Evolutionary conservation across 2,329 filamentous ascomycete species (phyloP), one percentile per base, ranked within the genome.

Genomic region (Dactylellina sp.): DNA sequence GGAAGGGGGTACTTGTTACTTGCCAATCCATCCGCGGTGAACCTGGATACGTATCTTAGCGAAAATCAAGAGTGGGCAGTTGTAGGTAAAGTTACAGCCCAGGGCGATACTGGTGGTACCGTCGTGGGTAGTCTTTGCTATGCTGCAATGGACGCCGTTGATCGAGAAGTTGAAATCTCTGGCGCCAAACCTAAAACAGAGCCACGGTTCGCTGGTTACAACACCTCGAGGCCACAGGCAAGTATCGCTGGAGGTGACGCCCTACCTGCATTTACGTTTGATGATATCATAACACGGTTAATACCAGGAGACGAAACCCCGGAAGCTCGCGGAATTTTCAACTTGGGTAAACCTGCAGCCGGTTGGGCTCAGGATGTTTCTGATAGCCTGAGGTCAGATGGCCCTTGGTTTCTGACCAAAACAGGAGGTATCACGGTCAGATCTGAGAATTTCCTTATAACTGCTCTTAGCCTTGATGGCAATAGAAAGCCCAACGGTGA

Each of bases 61-160:
- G 53, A 50, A 25, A 39, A 42, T n/a, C 20, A 25, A 37, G 25
- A 62, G n/a, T 62, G 53, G 53, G 37, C 18, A n/a, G 2, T 42
- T 14, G n/a, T 57, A 16, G 53, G 53, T 1, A 25, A 9, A 20
- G 14, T 50, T 32, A 3, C 12, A 16, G 35, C 7, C 16, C 12
- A 32, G 5, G 18, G 37, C 25, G 39, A 32, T 24, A 28, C 7
- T n/a, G 20, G 39, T 32, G 37, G 22, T 25, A 42, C 12, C 16
- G 7, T 52, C 24, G 1, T 63, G 3, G 59, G 35, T 11, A 63
- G 18, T 4, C 47, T 63, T 7, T 63, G 59, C 32, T 55, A 63
- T 12, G 35, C 20, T 9, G 37, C 59, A 2, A 44, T 63, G 59
- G 59, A 63, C 24, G 59, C 47, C n/a, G 59, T 63, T 50, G 59